Conservation (phyloP, 345 rosid species). For the Euphorbia lathyris region DNA sequence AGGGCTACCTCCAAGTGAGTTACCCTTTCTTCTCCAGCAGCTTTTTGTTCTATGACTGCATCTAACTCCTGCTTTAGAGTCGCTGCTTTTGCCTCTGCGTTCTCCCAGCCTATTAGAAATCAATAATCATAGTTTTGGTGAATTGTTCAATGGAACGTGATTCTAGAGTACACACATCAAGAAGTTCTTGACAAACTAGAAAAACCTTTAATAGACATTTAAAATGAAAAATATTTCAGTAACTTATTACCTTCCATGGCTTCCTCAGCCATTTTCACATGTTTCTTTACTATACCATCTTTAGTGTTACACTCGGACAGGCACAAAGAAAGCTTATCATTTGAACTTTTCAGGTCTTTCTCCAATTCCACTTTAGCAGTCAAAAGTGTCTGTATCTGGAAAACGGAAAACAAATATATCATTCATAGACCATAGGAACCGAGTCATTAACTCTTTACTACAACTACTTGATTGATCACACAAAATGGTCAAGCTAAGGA, state of each 20-base stretch:
- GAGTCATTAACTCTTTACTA: not conserved
- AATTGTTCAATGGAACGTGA: not conserved
- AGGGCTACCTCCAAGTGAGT: constrained; percentile 64
- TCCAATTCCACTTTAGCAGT: constrained; percentile 57
- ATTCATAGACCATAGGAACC: not conserved
- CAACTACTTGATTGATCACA: constrained; percentile 1
- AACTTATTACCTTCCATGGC: constrained; percentile 55
- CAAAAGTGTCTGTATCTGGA: constrained; percentile 43
- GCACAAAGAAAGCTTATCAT: constrained; percentile 53
- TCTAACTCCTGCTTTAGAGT: constrained; percentile 55
- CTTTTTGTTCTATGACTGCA: constrained; percentile 54
- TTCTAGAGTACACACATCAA: not conserved
- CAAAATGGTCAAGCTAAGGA: not conserved
- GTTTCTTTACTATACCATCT: constrained; percentile 51
- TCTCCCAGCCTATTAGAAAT: constrained; percentile 51
- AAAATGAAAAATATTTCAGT: constrained; percentile 3
- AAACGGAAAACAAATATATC: not conserved
- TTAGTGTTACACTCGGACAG: constrained; percentile 47
- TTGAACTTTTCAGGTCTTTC: constrained; percentile 42
- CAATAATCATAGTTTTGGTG: constrained; percentile 7
- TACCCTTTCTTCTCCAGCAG: constrained; percentile 47
- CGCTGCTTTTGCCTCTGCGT: constrained; percentile 53
- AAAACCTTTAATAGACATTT: not conserved
- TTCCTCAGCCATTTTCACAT: constrained; percentile 49
- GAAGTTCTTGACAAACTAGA: not conserved